Conservation (phyloP, 306 rosid species). For the Pyrus pyrifolia region DNA sequence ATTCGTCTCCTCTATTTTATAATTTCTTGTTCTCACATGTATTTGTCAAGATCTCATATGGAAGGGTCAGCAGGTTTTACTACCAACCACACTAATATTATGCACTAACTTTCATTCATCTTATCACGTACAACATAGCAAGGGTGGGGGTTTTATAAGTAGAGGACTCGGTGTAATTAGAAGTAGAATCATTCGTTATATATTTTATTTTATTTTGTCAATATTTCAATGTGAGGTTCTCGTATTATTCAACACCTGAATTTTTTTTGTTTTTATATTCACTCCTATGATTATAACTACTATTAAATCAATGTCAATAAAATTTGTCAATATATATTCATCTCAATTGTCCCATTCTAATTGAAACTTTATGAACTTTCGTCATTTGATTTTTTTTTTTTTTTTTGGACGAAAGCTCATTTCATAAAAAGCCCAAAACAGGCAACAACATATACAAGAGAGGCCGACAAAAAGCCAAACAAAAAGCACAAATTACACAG, state of each 20-base stretch:
- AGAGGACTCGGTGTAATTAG: fast-evolving
- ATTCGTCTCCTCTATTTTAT: too few relatives aligned
- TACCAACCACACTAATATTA: too few relatives aligned
- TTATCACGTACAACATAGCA: too few relatives aligned
- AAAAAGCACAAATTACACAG: too few relatives aligned
- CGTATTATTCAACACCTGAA: background rate
- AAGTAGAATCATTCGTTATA: background rate
- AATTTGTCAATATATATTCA: background rate
- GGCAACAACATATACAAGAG: too few relatives aligned
- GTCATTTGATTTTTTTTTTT: too few relatives aligned
- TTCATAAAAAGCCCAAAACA: too few relatives aligned
- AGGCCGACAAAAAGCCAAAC: too few relatives aligned
- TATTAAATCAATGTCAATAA: background rate
- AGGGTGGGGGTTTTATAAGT: background rate
- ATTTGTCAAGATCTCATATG: background rate
- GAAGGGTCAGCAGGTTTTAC: background rate
- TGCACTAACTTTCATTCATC: background rate
- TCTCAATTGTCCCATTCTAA: background rate
- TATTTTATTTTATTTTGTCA: background rate
- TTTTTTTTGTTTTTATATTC: background rate
- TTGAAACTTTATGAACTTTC: background rate
- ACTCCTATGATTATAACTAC: background rate
- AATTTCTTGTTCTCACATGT: background rate
- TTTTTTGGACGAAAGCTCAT: too few relatives aligned
- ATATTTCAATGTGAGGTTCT: too few relatives aligned